Evolutionary conservation across 208 protist genomes (phyloP).

Genomic region (Trypanosoma brucei): DNA sequence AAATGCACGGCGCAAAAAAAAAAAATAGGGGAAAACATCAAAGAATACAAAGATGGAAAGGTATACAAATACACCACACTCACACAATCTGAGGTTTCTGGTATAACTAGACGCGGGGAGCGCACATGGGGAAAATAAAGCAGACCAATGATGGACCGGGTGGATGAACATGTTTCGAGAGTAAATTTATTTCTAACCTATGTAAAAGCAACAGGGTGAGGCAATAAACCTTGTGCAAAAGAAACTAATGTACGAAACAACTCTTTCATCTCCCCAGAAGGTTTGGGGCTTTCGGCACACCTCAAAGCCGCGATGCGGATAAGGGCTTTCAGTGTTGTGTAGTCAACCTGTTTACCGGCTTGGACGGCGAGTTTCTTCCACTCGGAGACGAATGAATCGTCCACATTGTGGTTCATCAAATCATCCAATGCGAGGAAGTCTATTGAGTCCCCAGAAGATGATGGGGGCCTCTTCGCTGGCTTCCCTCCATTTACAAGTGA

Average conservation of each 20-base stretch:
- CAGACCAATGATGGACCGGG: neutral
- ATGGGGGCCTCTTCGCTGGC: neutral
- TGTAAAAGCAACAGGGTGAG: conserved; percentile 17
- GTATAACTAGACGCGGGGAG: no score
- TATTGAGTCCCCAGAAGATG: neutral
- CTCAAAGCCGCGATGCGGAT: conserved; percentile 29
- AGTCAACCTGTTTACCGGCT: conserved; percentile 36
- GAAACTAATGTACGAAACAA: conserved; percentile 13
- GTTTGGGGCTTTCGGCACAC: conserved; percentile 1
- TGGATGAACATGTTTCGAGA: neutral
- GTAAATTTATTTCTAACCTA: conserved; percentile 4
- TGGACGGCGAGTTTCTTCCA: conserved; percentile 34
- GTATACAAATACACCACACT: neutral
- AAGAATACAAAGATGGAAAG: neutral
- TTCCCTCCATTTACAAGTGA: neutral
- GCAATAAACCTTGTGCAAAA: conserved; percentile 20
- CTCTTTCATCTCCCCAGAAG: neutral
- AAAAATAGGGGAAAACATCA: conserved; percentile 3
- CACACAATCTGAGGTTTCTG: no score
- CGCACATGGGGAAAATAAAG: neutral
- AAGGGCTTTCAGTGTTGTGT: conserved; percentile 45
- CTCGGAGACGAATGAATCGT: conserved; percentile 16
- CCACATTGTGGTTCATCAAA: conserved; percentile 14
- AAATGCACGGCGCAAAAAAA: conserved; percentile 20
- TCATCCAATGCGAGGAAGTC: conserved; percentile 5